Base-by-base conservation (phyloP, 805 yeast genomes). In the Teunomyces stri region DNA sequence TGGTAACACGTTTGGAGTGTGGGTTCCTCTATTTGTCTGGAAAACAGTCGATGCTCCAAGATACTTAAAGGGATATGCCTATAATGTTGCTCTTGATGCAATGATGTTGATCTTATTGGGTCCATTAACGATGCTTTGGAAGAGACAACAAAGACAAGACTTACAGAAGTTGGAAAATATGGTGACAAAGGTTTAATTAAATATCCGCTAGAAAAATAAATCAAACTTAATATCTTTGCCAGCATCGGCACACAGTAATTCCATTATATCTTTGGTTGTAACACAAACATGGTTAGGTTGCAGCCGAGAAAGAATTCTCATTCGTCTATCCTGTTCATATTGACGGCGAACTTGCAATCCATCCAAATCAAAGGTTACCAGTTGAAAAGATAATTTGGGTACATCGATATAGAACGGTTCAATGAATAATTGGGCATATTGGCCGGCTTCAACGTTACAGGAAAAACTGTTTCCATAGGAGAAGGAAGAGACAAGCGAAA, bases 21-120 rank as follows among this genome's bases (percentile, higher is more conserved):
- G 62, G 62, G 51, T 39, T 12, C 49, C 48, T 15, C 51, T 57
- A 12, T 49, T 59, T 34, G 62, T 59, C 25, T 59, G 55, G 55
- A 53, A 52, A 22, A 59, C 63, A 3, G 53, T 49, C n/a, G 61
- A 58, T 42, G 55, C 58, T 2, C 63, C 63, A 2, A 46, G 60
- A 6, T 59, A 48, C 52, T 48, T 51, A 37, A 58, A 53, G 47
- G 63, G 63, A 3, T 59, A 51, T 50, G 47, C 58, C 4, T 58
- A 55, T 37, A 51, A 61, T 5, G 54, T 37, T 31, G 57, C 60
- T 52, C 25, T 37, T 12, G 40, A 37, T 37, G 20, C 29, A n/a
- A 37, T 37, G 40, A 37, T 37, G 40, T 46, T 61, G 43, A 49
- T 59, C 10, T 43, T 60, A 42, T 46, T 61, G 38, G 51, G 51